phyloP scores from a whole-genome alignment of 768 basidiomycete species.

The Trametes coccinea region DNA sequence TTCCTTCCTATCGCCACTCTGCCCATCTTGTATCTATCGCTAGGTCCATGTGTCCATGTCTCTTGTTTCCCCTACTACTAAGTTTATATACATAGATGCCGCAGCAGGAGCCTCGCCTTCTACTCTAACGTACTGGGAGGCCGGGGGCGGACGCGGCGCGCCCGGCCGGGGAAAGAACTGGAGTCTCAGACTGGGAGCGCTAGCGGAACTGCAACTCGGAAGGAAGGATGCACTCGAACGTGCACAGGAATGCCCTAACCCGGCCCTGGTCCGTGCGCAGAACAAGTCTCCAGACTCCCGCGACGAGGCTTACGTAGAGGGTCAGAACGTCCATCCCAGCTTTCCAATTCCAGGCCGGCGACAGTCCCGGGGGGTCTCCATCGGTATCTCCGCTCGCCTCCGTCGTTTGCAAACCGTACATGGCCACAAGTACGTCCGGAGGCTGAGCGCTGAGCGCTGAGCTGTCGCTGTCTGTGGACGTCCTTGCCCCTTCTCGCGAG shows the following conservation, averaged over 20 bases:
- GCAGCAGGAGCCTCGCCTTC: neutral
- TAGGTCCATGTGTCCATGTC: neutral
- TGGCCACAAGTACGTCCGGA: no score
- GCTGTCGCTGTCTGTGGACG: no score
- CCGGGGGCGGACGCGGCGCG: neutral
- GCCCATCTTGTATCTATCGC: conserved; percentile 27
- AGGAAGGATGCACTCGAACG: neutral
- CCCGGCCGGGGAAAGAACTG: neutral
- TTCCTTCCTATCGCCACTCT: neutral
- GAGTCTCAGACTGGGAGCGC: neutral
- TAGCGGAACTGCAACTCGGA: no score
- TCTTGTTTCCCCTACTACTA: conserved; percentile 20
- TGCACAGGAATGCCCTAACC: conserved; percentile 4
- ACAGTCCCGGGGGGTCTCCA: no score
- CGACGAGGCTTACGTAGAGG: conserved; percentile 15
- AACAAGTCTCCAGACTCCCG: neutral
- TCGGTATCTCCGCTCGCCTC: no score
- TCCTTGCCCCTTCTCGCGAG: no score
- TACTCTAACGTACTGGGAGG: no score
- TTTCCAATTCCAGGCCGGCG: no score
- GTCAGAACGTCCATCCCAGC: conserved; percentile 5
- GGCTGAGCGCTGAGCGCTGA: no score
- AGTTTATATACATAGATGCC: conserved; percentile 25
- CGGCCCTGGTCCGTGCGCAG: conserved; percentile 20
- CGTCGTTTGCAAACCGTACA: no score